Evolutionary conservation across 495 filamentous ascomycete species (phyloP).

Genomic region (Viridothelium virens): DNA sequence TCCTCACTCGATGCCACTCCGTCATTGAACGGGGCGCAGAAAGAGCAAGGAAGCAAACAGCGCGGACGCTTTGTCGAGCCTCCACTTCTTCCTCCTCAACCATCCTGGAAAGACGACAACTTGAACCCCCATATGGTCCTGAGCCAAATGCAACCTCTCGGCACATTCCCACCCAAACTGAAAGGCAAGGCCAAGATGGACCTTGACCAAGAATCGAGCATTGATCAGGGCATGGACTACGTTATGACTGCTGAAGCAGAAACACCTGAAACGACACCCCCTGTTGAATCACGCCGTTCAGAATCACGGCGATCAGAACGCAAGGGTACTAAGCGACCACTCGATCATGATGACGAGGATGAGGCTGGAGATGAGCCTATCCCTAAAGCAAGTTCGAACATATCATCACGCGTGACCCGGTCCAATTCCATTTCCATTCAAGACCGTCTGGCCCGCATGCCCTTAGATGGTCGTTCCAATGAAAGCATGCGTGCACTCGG

Average conservation of each 20-base stretch:
- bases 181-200: slow-evolving; percentile 35
- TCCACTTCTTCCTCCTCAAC: slow-evolving; percentile 50
- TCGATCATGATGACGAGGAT: slow-evolving; percentile 24
- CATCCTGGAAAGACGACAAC: slow-evolving; percentile 60
- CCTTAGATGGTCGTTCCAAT: background rate
- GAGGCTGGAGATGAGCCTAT: slow-evolving; percentile 34
- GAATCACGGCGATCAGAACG: slow-evolving; percentile 24
- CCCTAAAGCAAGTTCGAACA: slow-evolving; percentile 12
- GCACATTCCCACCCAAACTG: slow-evolving; percentile 48
- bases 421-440: slow-evolving; percentile 14
- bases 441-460: background rate
- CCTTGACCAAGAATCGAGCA: background rate
- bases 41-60: slow-evolving; percentile 23
- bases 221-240: background rate
- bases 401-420: background rate
- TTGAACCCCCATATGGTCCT: slow-evolving; percentile 56
- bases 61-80: slow-evolving; percentile 46
- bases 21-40: slow-evolving; percentile 23
- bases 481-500: background rate
- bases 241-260: slow-evolving; percentile 13
- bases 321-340: slow-evolving; percentile 8
- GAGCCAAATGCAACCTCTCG: slow-evolving; percentile 63
- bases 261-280: slow-evolving; percentile 28
- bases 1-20: slow-evolving; percentile 35
- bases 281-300: slow-evolving; percentile 21